A percentile compares a stretch with the other conserved stretches of the same genome.
Conservation (phyloP, 345 rosid genomes). For the Boechera stricta region DNA sequence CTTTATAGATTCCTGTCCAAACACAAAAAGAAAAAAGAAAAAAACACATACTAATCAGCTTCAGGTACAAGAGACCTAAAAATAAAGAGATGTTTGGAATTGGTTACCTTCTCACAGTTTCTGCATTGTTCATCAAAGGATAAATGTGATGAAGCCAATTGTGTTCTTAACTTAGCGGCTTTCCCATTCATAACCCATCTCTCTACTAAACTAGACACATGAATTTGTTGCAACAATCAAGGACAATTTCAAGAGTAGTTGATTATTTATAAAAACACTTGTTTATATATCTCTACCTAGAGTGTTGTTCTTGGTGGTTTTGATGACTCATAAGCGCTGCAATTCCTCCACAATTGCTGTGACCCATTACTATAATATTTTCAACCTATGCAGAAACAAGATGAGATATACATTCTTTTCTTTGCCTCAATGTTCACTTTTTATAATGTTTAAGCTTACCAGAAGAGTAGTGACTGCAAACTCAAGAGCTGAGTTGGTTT, state of each 20-base stretch:
- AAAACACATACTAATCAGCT: not conserved
- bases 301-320: slow-evolving; percentile 53
- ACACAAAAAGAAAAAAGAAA: not conserved
- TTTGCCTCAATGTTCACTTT: slow-evolving; percentile 3
- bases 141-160: slow-evolving; percentile 62
- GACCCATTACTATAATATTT: slow-evolving; percentile 82
- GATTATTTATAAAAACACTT: not conserved
- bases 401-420: slow-evolving; percentile 1
- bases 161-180: slow-evolving; percentile 71
- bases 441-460: slow-evolving; percentile 50
- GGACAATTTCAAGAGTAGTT: not conserved
- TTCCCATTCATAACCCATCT: slow-evolving; percentile 82
- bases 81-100: not conserved
- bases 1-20: slow-evolving; percentile 68
- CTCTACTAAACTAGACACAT: slow-evolving; percentile 62
- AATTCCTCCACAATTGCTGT: slow-evolving; percentile 91
- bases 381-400: slow-evolving; percentile 63
- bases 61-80: slow-evolving; percentile 11
- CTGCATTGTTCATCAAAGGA: slow-evolving; percentile 85
- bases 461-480: slow-evolving; percentile 80
- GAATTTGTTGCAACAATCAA: not conserved
- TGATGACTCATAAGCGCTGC: slow-evolving; percentile 82
- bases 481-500: slow-evolving; percentile 93
- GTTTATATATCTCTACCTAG: slow-evolving; percentile 56
- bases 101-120: slow-evolving; percentile 81